phyloP scores from a whole-genome alignment of 495 filamentous ascomycete genomes.

The Peziza echinospora region DNA sequence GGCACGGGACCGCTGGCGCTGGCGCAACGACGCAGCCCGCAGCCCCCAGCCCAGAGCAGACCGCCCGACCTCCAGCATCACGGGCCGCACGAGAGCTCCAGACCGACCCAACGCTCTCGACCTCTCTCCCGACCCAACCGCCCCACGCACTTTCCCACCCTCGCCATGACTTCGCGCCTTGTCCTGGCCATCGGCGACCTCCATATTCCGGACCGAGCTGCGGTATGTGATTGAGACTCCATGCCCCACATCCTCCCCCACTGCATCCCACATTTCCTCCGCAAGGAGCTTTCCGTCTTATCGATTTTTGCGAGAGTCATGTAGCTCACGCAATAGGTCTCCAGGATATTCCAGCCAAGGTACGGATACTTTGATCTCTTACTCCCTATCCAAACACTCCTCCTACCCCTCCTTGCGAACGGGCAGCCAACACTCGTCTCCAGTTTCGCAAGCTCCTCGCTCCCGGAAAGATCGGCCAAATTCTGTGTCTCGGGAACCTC shows the following conservation, averaged over 20 bases:
- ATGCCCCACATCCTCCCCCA: constrained; percentile 11
- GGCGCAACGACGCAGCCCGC: too few relatives aligned
- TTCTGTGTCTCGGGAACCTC: constrained; percentile 88
- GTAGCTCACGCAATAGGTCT: constrained; percentile 5
- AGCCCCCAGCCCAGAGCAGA: too few relatives aligned
- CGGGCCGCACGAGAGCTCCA: too few relatives aligned
- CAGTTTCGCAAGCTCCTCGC: constrained; percentile 97
- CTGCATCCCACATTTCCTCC: background rate
- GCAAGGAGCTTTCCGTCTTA: too few relatives aligned
- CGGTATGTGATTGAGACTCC: too few relatives aligned
- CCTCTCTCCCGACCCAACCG: too few relatives aligned
- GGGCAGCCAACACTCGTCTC: constrained; percentile 1
- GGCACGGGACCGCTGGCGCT: too few relatives aligned
- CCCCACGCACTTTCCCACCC: too few relatives aligned
- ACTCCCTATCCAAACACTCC: too few relatives aligned
- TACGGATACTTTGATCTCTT: constrained; percentile 21
- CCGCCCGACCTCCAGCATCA: too few relatives aligned
- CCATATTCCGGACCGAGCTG: constrained; percentile 88
- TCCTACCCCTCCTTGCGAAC: constrained; percentile 3
- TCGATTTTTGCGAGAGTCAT: too few relatives aligned
- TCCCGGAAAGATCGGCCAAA: constrained; percentile 94
- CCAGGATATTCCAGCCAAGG: constrained; percentile 81
- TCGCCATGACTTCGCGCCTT: constrained; percentile 50
- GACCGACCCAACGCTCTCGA: too few relatives aligned
- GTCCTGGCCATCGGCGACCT: constrained; percentile 90